Evolutionary conservation across 352 stramenopile species (phyloP).

Genomic region (Peronospora destructor): DNA sequence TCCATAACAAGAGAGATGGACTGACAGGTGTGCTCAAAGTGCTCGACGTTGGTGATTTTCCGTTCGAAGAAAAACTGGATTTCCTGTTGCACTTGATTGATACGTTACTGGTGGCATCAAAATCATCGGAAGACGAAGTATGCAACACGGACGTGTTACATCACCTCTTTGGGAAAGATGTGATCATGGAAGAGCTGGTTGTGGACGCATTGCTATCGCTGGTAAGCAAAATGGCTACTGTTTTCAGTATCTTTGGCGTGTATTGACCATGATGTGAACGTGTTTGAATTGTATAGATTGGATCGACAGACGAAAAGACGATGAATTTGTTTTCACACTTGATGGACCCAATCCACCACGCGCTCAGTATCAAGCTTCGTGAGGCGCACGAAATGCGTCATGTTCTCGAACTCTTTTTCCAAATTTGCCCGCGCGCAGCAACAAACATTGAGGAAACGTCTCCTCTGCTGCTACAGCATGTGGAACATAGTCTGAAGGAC

Average conservation of each 20-base stretch:
- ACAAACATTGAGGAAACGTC: conserved; percentile 71
- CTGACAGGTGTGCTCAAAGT: conserved; percentile 61
- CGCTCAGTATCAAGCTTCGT: conserved; percentile 62
- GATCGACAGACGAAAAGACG: conserved; percentile 44
- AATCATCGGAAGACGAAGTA: conserved; percentile 11
- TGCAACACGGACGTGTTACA: conserved; percentile 40
- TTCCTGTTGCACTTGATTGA: conserved; percentile 61
- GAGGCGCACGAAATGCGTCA: conserved; percentile 74
- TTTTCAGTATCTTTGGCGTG: not conserved
- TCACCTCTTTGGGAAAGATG: conserved; percentile 59
- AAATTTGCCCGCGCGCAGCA: conserved; percentile 64
- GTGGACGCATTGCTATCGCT: conserved; percentile 54
- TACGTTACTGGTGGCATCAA: conserved; percentile 36
- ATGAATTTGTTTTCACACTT: conserved; percentile 49
- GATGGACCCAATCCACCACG: conserved; percentile 54
- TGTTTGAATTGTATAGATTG: conserved; percentile 28
- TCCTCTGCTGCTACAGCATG: conserved; percentile 64
- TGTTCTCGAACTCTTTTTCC: conserved; percentile 60
- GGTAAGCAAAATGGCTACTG: conserved; percentile 22
- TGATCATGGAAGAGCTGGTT: conserved; percentile 58
- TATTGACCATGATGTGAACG: not conserved
- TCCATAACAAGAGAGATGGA: conserved; percentile 44
- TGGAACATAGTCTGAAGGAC: conserved; percentile 74
- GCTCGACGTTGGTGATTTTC: conserved; percentile 47
- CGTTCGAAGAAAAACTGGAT: conserved; percentile 61